Conservation (phyloP, 148 eudicot genomes). For the Cornus kousa region DNA sequence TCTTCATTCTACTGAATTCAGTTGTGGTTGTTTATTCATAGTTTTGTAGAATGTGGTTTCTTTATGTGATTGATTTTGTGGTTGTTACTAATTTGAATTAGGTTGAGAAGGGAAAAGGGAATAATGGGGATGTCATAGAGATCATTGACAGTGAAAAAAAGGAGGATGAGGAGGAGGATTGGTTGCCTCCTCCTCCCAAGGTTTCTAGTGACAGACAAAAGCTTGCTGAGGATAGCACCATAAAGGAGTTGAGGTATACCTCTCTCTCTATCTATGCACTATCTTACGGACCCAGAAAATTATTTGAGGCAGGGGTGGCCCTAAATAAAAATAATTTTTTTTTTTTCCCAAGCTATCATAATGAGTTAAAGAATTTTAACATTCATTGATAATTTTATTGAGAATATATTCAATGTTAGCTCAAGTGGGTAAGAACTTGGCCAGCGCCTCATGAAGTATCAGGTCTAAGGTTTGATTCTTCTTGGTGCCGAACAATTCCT, state of each 20-base stretch:
- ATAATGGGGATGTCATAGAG: conserved; percentile 19
- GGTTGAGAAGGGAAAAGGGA: conserved; percentile 28
- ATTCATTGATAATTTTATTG: too few relatives aligned
- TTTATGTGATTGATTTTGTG: neutral
- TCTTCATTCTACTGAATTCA: neutral
- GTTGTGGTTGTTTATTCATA: neutral
- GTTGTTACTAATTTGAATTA: conserved; percentile 16
- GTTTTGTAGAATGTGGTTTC: conserved; percentile 1
- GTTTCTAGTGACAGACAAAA: conserved; percentile 21
- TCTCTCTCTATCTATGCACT: too few relatives aligned
- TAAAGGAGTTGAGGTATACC: conserved; percentile 66
- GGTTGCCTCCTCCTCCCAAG: conserved; percentile 73
- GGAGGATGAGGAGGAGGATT: conserved; percentile 58
- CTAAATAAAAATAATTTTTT: too few relatives aligned
- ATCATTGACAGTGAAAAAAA: conserved; percentile 44
- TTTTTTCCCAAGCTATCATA: too few relatives aligned
- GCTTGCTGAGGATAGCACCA: conserved; percentile 52
- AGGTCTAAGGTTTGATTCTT: too few relatives aligned
- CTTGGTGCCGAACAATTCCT: too few relatives aligned
- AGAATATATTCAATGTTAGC: too few relatives aligned
- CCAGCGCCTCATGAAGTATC: too few relatives aligned
- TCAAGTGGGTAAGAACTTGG: too few relatives aligned
- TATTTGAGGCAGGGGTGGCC: too few relatives aligned
- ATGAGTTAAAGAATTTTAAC: too few relatives aligned
- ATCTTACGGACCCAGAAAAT: too few relatives aligned